Evolutionary conservation across 139 green algal genomes (phyloP), one percentile per base, ranked within the genome.

Genomic region (Tetratostichococcus sp.): DNA sequence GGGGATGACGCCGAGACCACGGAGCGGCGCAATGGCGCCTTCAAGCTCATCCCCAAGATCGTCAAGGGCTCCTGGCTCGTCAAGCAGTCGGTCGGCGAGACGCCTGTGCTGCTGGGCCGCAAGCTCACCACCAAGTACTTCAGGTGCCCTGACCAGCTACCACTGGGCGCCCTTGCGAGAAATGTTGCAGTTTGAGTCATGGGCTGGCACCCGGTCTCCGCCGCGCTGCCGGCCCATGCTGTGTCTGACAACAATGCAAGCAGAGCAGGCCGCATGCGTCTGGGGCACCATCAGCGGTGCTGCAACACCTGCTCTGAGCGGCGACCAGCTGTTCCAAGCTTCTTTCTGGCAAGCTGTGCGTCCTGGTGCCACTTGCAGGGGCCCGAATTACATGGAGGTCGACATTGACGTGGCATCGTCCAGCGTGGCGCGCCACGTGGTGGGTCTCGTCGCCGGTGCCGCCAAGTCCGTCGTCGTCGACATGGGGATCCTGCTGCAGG

Each of bases 41-140:
- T 90, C 74, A 90, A 90, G 73, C 82, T 90, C 5, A 84, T 84
- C 35, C 79, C 79, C 43, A 73, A 69, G 42, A 79, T 83, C 11
- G 77, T 76, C 0, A 32, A 76, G 33, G 80, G 80, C 23, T 75
- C 73, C 21, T 85, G 83, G 83, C 42, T 88, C 11, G 76, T 88
- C 59, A 76, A 80, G 58, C 80, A 90, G 71, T 69, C 35, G 19
- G 85, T 90, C 33, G 85, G 86, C 62, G 82, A 83, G 66, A 90
- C 86, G 19, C 86, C 86, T 59, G 82, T 88, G 21, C 67, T 90
- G 34, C 79, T 90, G 32, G 86, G 86, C 5, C 76, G 86, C 39
- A 89, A 89, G 78, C 80, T 89, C 43, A 84, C 72, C 31, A 87
- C 83, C 39, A 82, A 77, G 59, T 88, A 88, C 75, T 77, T 43